phyloP scores from a whole-genome alignment of 768 basidiomycete species.

The Cubamyces lactineus region DNA sequence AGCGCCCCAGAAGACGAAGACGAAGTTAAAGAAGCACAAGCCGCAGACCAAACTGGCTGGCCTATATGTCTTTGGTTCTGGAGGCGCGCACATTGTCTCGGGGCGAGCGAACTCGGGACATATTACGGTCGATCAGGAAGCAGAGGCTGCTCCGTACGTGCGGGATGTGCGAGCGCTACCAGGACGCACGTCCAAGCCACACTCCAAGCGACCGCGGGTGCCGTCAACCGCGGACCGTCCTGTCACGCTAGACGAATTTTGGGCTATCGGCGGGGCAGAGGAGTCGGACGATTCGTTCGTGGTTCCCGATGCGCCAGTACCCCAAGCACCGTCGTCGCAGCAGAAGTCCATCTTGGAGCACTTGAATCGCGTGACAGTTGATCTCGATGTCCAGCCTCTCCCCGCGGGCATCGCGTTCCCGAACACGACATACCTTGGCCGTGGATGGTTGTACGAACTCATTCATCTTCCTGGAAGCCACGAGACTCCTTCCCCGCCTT shows the following conservation, averaged over 20 bases:
- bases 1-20: conserved; percentile 7
- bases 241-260: conserved; percentile 10
- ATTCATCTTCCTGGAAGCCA: conserved; percentile 39
- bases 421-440: conserved; percentile 56
- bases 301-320: conserved; percentile 1
- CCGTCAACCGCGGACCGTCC: conserved; percentile 6
- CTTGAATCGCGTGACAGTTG: conserved; percentile 39
- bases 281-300: conserved; percentile 13
- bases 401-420: conserved; percentile 56
- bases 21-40: conserved; percentile 9
- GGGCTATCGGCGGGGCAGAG: not conserved
- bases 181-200: conserved; percentile 1
- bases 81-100: conserved; percentile 42
- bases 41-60: conserved; percentile 33
- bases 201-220: not conserved
- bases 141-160: conserved; percentile 30
- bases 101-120: conserved; percentile 38
- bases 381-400: conserved; percentile 57
- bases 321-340: not conserved
- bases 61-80: conserved; percentile 44
- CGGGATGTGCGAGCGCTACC: not conserved
- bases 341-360: conserved; percentile 3
- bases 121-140: conserved; percentile 49
- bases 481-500: conserved; percentile 35
- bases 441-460: conserved; percentile 63